Percentiles rank a stretch among this genome's conserved stretches.
phyloP scores from a whole-genome alignment of 345 rosid genomes.

The Trapa bicornis region DNA sequence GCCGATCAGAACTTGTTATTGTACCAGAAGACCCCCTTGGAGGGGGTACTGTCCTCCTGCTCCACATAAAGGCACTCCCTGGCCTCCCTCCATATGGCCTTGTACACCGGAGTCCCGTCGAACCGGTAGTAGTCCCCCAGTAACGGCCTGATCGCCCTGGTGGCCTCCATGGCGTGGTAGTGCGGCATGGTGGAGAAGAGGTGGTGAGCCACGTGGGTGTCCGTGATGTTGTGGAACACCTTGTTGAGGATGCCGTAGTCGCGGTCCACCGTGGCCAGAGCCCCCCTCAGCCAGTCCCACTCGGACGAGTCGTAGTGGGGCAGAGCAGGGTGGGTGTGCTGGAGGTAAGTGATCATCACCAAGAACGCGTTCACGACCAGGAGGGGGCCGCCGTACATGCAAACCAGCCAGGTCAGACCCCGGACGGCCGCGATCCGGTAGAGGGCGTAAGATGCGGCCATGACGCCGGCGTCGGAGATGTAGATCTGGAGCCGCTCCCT shows the following conservation, averaged over 20 bases:
- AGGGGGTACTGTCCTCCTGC: conserved; percentile 24
- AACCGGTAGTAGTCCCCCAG: conserved; percentile 41
- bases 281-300: conserved; percentile 65
- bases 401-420: conserved; percentile 43
- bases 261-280: conserved; percentile 44
- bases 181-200: conserved; percentile 61
- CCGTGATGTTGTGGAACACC: conserved; percentile 49
- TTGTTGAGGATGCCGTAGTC: conserved; percentile 48
- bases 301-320: conserved; percentile 50
- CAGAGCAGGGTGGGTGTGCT: conserved; percentile 50
- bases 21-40: conserved; percentile 50
- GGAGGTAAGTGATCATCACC: conserved; percentile 45
- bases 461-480: conserved; percentile 37
- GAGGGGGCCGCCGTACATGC: conserved; percentile 36
- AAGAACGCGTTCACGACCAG: conserved; percentile 41
- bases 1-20: conserved; percentile 25
- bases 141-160: conserved; percentile 40
- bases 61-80: conserved; percentile 49
- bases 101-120: conserved; percentile 33
- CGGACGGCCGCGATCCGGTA: conserved; percentile 18
- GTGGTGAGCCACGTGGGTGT: conserved; percentile 55
- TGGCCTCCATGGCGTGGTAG: conserved; percentile 54
- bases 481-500: conserved; percentile 40
- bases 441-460: conserved; percentile 23
- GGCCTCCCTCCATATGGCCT: conserved; percentile 52